A percentile compares a stretch with the other conserved stretches of the same genome.
These are phyloP conservation scores for Thuja plicata DNA, from an alignment of 83 land plant species.

Conservation along the genomic window DNA sequence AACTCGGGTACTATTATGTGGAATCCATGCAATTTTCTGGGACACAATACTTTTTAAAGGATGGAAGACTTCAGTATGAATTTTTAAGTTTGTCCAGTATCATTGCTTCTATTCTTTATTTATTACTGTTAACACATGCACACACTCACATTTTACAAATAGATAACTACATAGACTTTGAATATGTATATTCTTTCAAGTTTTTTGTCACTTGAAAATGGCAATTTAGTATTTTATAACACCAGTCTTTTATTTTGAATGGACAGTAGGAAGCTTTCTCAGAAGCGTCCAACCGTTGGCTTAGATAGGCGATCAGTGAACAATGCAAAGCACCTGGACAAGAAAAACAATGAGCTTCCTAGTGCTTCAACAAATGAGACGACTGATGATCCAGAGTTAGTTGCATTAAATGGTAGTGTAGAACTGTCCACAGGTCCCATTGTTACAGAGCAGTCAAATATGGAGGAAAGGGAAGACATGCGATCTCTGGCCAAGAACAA, in stretches of 20 bases:
- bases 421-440: background rate
- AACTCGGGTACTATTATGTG: background rate
- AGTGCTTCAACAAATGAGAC: constrained; percentile 13
- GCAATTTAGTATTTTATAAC: background rate
- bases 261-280: constrained; percentile 43
- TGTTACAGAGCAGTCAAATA: background rate
- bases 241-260: constrained; percentile 8
- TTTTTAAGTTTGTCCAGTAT: background rate
- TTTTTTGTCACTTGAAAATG: background rate
- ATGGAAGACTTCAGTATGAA: background rate
- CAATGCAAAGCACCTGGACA: background rate
- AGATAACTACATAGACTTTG: background rate
- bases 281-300: constrained; percentile 15
- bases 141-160: background rate
- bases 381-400: background rate
- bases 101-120: background rate
- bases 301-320: constrained; percentile 1
- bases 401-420: constrained; percentile 2
- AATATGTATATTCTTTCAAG: background rate
- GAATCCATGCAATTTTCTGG: background rate
- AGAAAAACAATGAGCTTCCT: constrained; percentile 2
- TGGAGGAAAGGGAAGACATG: background rate
- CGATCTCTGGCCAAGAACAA: background rate
- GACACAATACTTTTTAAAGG: background rate
- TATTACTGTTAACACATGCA: background rate